Conservation (phyloP, 1,284 basidiomycete species). For the Puccinia triticina region DNA sequence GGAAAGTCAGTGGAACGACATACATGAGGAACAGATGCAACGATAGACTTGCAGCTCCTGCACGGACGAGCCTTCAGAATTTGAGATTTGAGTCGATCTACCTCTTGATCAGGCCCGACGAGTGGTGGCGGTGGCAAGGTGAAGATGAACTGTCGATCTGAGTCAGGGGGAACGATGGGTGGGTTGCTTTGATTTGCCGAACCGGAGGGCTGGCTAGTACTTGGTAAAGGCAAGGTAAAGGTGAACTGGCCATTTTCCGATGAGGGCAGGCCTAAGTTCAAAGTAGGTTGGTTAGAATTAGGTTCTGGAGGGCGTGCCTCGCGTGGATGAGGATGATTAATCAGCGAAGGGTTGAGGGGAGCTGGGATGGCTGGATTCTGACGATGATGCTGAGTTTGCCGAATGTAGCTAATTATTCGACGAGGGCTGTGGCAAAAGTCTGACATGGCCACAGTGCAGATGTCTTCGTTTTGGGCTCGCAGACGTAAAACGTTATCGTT, state of each 20-base stretch:
- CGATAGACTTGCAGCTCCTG: conserved; percentile 4
- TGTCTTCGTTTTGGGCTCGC: conserved; percentile 38
- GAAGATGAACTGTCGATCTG: conserved; percentile 24
- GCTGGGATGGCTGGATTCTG: neutral
- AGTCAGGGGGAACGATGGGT: neutral
- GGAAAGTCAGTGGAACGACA: neutral
- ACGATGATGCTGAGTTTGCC: neutral
- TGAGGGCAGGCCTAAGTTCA: neutral
- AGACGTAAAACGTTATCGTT: conserved; percentile 41
- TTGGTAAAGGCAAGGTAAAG: conserved; percentile 11
- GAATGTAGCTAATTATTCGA: neutral
- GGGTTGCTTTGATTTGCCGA: neutral
- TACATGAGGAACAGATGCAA: neutral
- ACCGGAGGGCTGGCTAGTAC: neutral
- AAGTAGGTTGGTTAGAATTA: neutral
- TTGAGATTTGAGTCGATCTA: conserved; percentile 21
- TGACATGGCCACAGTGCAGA: conserved; percentile 16
- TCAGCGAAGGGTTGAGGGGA: neutral
- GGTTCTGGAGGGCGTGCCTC: neutral
- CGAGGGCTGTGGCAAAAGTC: conserved; percentile 24
- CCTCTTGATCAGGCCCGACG: conserved; percentile 20
- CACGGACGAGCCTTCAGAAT: conserved; percentile 12
- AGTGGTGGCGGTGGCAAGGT: conserved; percentile 9
- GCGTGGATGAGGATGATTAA: neutral
- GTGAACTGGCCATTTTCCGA: conserved; percentile 16